A percentile compares a stretch with the other conserved stretches of the same genome.
Evolutionary conservation across 2,329 filamentous ascomycete species (phyloP).

Genomic region (Arthroderma sp.): DNA sequence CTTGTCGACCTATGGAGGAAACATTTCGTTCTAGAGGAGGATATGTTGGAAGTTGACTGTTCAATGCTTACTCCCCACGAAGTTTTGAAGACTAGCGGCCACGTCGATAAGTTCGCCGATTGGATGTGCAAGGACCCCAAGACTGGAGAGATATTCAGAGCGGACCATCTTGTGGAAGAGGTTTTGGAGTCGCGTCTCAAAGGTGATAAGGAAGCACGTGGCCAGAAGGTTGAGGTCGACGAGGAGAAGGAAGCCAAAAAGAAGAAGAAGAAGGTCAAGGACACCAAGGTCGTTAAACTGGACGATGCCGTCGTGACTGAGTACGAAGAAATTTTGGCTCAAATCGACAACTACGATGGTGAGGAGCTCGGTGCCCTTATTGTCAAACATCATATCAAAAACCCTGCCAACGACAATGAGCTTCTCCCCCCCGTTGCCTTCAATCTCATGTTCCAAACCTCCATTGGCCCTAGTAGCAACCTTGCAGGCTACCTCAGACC

Average conservation of each 20-base stretch:
- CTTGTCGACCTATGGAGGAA: conserved; percentile 83
- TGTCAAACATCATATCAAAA: conserved; percentile 79
- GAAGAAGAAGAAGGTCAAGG: conserved; percentile 77
- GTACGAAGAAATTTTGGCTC: conserved; percentile 82
- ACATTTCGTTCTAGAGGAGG: conserved; percentile 84
- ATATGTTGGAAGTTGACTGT: conserved; percentile 92
- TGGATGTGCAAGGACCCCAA: conserved; percentile 99
- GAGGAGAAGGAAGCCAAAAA: conserved; percentile 75
- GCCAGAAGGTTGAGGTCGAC: conserved; percentile 52
- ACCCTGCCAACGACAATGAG: conserved; percentile 64
- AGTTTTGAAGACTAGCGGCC: conserved; percentile 87
- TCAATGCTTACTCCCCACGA: conserved; percentile 86
- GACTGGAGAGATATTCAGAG: conserved; percentile 89
- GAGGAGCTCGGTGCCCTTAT: conserved; percentile 77
- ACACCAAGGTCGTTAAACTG: conserved; percentile 66
- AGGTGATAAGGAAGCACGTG: conserved; percentile 84
- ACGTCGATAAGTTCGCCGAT: conserved; percentile 96
- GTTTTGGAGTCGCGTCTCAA: conserved; percentile 77
- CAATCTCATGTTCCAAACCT: conserved; percentile 98
- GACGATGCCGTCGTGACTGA: conserved; percentile 76
- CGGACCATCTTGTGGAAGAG: conserved; percentile 93
- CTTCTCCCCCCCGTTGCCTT: conserved; percentile 75
- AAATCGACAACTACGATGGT: conserved; percentile 91
- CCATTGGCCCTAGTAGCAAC: conserved; percentile 85
- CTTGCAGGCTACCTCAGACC: conserved; percentile 74